Evolutionary conservation across 441 rosid genomes (phyloP), one percentile per base, ranked within the genome.

Genomic region (Aleurites moluccanus): DNA sequence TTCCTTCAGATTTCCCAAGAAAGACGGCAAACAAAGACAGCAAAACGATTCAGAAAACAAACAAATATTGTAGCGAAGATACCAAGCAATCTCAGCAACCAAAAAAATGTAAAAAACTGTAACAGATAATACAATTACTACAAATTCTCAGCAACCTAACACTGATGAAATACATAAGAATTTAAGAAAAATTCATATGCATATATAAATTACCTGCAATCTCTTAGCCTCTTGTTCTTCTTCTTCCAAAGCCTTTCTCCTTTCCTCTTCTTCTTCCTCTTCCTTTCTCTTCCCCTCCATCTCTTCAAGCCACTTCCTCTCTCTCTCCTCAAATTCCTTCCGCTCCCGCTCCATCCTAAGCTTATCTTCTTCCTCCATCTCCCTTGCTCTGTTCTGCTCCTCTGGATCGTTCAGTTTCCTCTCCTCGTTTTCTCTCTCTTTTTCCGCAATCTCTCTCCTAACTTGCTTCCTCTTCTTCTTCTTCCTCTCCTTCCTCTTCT

Each of bases 401-500:
- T 78, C 94, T 33, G 93, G 94, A 79, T 93, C 97, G 77, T 92
- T 87, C 62, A 80, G 64, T 71, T 78, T 81, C 44, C 84, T 88
- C 82, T 88, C 92, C 78, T 77, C 88, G 49, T 83, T 89, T 63
- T 86, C 89, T 75, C 91, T 88, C 87, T 87, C 95, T 83, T 80
- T 88, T 82, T 64, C 85, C 60, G 97, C 96, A 27, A 77, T 78
- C 83, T 90, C 97, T 82, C 79, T 91, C 86, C 98, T 83, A 75
- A 76, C 25, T 67, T 84, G 90, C 86, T 83, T 91, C 87, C 98
- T 85, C 90, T 87, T 95, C 86, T 77, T 20, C 86, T 87, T 93
- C 87, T 96, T 96, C 86, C 73, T 75, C 81, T 86, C 87, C 87
- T 90, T 96, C 83, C 94, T 75, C 88, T 91, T 96, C 78, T 89